Base-by-base conservation (phyloP, 2,329 filamentous ascomycete species). In the Aspergillus transmontanensis region DNA sequence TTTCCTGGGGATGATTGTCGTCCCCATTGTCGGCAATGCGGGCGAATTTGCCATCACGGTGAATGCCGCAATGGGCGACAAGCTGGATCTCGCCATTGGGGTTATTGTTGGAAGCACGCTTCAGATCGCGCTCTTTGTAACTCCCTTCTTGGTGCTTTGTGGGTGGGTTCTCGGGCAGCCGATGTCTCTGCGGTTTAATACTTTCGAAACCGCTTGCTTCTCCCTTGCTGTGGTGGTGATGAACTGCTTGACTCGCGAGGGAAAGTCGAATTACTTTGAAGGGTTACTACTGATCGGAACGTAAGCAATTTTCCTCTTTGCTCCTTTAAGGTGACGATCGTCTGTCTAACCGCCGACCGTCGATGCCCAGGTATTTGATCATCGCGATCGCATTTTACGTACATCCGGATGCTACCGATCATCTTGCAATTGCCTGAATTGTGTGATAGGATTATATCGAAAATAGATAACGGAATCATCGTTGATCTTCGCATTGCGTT, bases 1-100 rank as follows among this genome's bases (percentile, higher is more conserved):
- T 5, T 87, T 87, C 68, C 83, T 87, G 65, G 85, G 85, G 72
- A 73, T 87, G 32, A 81, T 87, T 63, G 76, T 87, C 28, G 79
- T 87, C 3, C 85, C 85, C 0, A 86, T 86, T 60, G 84, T 86
- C 58, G 84, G 84, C 56, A 86, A 86, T 65, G 84, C 84, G 4
- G 84, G 84, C 30, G 84, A 86, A 70, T 84, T 86, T 71, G 83
- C 84, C 60, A 86, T 84, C 2, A 83, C 84, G 14, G 80, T 83
- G 30, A 81, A 84, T 12, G 83, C 85, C 28, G 83, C 84, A 1
- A 82, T 81, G 74, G 87, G 86, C 73, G 81, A 83, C 71, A 86
- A 86, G 73, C 85, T 86, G 83, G 84, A 86, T 64, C 76, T 86
- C 19, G 83, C 84, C 30, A 83, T 86, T 66, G 83, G 83, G 59